Conservation (phyloP, 495 filamentous ascomycete species). For the Collariella sp. region DNA sequence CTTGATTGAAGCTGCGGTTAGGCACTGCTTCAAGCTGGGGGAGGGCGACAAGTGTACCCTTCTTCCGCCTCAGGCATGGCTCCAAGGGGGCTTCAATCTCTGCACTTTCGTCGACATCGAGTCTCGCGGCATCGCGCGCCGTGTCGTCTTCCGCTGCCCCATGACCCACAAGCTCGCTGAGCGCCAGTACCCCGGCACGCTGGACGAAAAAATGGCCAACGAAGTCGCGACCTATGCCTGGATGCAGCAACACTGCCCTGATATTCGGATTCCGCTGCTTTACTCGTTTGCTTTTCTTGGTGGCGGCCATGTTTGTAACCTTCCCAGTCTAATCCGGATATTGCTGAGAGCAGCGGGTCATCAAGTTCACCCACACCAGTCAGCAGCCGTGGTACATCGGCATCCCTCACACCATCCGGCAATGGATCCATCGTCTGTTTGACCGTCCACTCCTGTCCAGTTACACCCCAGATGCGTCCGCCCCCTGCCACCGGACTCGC, state of each 20-base stretch:
- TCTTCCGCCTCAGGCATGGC: no score
- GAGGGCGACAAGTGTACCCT: no score
- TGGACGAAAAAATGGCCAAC: conserved; percentile 31
- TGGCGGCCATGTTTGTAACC: not conserved
- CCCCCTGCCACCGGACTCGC: conserved; percentile 1
- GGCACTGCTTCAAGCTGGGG: no score
- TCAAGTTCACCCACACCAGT: not conserved
- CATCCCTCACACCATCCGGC: not conserved
- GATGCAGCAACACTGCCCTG: not conserved
- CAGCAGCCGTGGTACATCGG: not conserved
- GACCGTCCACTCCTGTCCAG: not conserved
- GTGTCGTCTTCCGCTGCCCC: conserved; percentile 26
- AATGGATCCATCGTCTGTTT: not conserved
- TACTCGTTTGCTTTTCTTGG: not conserved
- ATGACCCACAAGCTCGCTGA: conserved; percentile 32
- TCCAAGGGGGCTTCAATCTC: not conserved
- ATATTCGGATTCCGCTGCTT: not conserved
- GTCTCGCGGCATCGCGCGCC: not conserved
- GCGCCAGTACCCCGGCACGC: conserved; percentile 24
- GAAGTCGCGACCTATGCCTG: conserved; percentile 19
- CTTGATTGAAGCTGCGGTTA: no score
- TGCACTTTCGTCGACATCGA: not conserved
- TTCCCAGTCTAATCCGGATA: no score
- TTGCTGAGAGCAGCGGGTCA: not conserved
- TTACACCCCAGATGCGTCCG: not conserved